Evolutionary conservation across 2,329 filamentous ascomycete genomes (phyloP).

Genomic region (Fusarium graminum): DNA sequence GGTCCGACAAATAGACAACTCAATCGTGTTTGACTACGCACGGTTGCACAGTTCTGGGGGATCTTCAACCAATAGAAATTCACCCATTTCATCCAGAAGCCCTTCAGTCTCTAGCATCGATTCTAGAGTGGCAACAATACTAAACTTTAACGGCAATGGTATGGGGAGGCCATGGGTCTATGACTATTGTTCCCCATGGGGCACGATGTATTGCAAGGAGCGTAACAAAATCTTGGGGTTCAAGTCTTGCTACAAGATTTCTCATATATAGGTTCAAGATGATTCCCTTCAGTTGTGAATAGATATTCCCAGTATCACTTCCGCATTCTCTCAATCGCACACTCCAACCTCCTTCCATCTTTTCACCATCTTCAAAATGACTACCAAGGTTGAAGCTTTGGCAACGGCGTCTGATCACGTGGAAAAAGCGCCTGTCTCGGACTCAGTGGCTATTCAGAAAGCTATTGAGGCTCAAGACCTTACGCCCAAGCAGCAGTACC

Average conservation of each 20-base stretch:
- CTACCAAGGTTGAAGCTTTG: slow-evolving; percentile 7
- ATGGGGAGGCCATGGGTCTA: background rate
- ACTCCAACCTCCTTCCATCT: background rate
- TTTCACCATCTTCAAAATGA: background rate
- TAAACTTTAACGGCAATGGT: background rate
- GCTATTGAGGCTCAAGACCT: slow-evolving; percentile 39
- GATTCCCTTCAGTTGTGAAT: background rate
- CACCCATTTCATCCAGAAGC: slow-evolving; percentile 9
- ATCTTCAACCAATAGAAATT: slow-evolving; percentile 10
- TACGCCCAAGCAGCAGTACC: slow-evolving; percentile 47
- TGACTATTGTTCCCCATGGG: slow-evolving; percentile 2
- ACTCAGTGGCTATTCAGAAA: slow-evolving; percentile 14
- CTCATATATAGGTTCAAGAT: background rate
- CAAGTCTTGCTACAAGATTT: background rate
- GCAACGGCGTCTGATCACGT: slow-evolving; percentile 20
- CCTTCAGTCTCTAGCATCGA: too few species aligned
- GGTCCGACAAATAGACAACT: slow-evolving; percentile 9
- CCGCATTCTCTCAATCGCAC: background rate
- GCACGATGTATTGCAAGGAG: background rate
- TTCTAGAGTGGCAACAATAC: background rate
- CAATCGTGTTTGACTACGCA: background rate
- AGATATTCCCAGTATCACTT: background rate
- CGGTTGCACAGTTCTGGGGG: background rate
- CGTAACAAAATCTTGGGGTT: background rate
- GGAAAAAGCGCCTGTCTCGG: slow-evolving; percentile 1